These are phyloP conservation scores for Bidens hawaiensis DNA, from an alignment of 140 eudicot genomes.

Conservation along the genomic window DNA sequence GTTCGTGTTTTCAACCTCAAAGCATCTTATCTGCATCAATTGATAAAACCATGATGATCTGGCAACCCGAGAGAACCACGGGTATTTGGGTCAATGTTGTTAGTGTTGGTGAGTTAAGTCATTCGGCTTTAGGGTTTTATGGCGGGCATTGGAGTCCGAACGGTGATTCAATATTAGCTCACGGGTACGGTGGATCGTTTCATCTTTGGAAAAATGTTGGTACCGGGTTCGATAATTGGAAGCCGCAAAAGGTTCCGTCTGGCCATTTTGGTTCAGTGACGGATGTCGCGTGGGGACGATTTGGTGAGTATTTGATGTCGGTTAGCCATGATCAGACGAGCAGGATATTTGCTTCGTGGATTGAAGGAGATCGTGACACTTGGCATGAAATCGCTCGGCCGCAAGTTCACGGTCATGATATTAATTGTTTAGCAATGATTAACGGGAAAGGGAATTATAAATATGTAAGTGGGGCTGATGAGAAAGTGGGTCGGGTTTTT, in stretches of 20 bases:
- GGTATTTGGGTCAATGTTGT: constrained; percentile 98
- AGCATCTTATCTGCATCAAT: constrained; percentile 95
- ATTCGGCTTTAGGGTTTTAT: constrained; percentile 96
- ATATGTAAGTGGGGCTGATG: constrained; percentile 93
- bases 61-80: constrained; percentile 88
- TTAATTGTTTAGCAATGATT: constrained; percentile 69
- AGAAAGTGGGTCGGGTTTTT: constrained; percentile 95
- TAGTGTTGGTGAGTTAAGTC: constrained; percentile 93
- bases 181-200: constrained; percentile 96
- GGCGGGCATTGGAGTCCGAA: constrained; percentile 94
- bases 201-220: constrained; percentile 92
- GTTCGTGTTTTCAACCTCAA: constrained; percentile 60
- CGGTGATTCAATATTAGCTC: constrained; percentile 81
- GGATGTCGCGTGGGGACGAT: constrained; percentile 74
- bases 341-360: constrained; percentile 82
- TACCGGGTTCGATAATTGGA: constrained; percentile 65
- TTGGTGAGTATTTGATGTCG: constrained; percentile 74
- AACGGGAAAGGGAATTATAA: constrained; percentile 86
- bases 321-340: constrained; percentile 97
- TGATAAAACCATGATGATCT: constrained; percentile 98
- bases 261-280: constrained; percentile 90
- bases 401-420: constrained; percentile 98
- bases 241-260: constrained; percentile 91
- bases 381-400: constrained; percentile 99
- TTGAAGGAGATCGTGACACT: constrained; percentile 27